Percentiles rank a stretch among this genome's conserved stretches.
phyloP scores from a whole-genome alignment of 331 rosid species.

The Erythrophleum ivorense region DNA sequence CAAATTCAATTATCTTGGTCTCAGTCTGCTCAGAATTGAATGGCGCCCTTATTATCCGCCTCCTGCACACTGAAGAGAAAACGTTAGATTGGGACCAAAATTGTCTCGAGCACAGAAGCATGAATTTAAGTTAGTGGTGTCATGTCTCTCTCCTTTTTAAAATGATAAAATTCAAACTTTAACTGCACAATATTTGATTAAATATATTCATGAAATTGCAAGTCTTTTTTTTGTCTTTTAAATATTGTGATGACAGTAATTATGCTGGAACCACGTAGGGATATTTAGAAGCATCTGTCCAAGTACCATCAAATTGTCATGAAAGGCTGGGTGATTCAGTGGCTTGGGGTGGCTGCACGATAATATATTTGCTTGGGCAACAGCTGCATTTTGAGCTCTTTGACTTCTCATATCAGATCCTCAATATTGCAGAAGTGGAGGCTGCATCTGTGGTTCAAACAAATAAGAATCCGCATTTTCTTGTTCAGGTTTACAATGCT shows the following conservation, averaged over 20 bases:
- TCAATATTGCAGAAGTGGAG: slow-evolving; percentile 95
- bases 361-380: slow-evolving; percentile 95
- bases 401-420: slow-evolving; percentile 93
- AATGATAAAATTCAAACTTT: slow-evolving; percentile 14
- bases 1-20: not conserved
- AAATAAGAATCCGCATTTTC: slow-evolving; percentile 63
- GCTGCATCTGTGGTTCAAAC: slow-evolving; percentile 59
- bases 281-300: slow-evolving; percentile 83
- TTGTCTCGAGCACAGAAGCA: too few species aligned
- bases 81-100: too few species aligned
- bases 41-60: too few species aligned
- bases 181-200: slow-evolving; percentile 20
- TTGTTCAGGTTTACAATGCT: slow-evolving; percentile 63
- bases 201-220: slow-evolving; percentile 32
- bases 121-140: not conserved
- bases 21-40: not conserved
- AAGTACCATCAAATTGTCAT: slow-evolving; percentile 64
- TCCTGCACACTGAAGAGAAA: too few species aligned
- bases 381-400: slow-evolving; percentile 97
- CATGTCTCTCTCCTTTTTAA: not conserved
- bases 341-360: slow-evolving; percentile 99
- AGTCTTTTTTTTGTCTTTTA: not conserved
- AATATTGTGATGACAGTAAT: slow-evolving; percentile 34
- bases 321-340: slow-evolving; percentile 93
- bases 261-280: slow-evolving; percentile 61